These are phyloP conservation scores for Pyrus betulifolia DNA, from an alignment of 306 rosid genomes.

Conservation along the genomic window DNA sequence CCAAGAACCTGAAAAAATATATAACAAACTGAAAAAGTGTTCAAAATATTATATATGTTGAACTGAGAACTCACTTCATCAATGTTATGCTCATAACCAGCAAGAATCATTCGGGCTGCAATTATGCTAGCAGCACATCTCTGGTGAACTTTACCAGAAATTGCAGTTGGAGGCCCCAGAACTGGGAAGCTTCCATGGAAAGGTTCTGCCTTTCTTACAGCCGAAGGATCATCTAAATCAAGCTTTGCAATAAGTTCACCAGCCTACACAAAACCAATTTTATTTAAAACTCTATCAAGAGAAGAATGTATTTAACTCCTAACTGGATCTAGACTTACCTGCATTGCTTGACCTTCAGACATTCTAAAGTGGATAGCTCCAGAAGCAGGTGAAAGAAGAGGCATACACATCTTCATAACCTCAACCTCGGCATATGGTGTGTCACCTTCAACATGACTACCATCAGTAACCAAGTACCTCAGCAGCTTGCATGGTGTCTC, in stretches of 20 bases:
- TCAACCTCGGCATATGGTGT: slow-evolving; percentile 96
- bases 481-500: slow-evolving; percentile 97
- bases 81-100: slow-evolving; percentile 92
- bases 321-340: slow-evolving; percentile 43
- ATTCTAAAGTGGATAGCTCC: slow-evolving; percentile 78
- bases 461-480: slow-evolving; percentile 70
- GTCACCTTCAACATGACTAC: slow-evolving; percentile 78
- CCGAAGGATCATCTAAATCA: slow-evolving; percentile 93
- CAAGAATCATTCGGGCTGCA: slow-evolving; percentile 86
- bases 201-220: slow-evolving; percentile 90
- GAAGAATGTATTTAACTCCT: slow-evolving; percentile 1
- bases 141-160: slow-evolving; percentile 94
- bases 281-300: slow-evolving; percentile 4
- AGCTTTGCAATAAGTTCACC: slow-evolving; percentile 95
- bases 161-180: slow-evolving; percentile 87
- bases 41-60: neutral
- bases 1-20: neutral
- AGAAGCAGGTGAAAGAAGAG: slow-evolving; percentile 98
- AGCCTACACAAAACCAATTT: slow-evolving; percentile 43
- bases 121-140: slow-evolving; percentile 85
- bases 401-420: slow-evolving; percentile 99
- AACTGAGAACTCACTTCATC: slow-evolving; percentile 61
- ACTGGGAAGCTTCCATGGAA: slow-evolving; percentile 79
- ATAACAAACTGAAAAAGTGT: neutral
- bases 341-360: slow-evolving; percentile 99